Base-by-base conservation (phyloP, 306 rosid species). In the Glycyrrhiza uralensis region DNA sequence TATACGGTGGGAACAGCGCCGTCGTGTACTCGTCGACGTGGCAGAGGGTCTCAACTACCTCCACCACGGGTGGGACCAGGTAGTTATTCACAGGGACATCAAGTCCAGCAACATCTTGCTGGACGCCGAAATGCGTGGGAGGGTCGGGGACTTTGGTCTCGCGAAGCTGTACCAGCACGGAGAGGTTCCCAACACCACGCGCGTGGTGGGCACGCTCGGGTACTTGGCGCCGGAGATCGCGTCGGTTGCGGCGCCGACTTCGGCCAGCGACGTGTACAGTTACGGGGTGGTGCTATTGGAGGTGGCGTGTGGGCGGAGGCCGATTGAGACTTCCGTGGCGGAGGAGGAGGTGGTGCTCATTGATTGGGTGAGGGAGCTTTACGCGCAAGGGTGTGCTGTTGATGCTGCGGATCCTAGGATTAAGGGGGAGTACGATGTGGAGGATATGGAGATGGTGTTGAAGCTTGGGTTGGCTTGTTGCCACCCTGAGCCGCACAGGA, bases 141-240 rank as follows among this genome's bases (percentile, higher is more conserved):
- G 96, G 41, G 65, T 94, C 0, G 97, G 98, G 2, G 98, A 94
- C 18, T 94, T 94, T 14, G 98, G 98, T 19, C 69, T 94, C 28
- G 98, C 98, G 0, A 94, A 91, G 87, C 79, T 94, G 14, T 94
- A 94, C 80, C 78, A 84, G 20, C 98, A 91, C n/a, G 97, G 97
- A 10, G 96, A 91, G 45, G 80, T 85, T 24, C 91, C 97, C 0
- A 89, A 86, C 46, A 91, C 97, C 1, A 91, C 98, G 0, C 83
- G 97, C 1, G 91, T 94, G 15, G 98, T 94, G 0, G 98, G 98
- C 0, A 94, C 98, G 9, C 46, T 91, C 36, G 98, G 98, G 7
- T 94, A 91, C 61, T 74, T 94, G 78, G 97, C 97, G 1, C 97
- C 97, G 1, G 98, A 94, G 84, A 55, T 91, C 13, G 97, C 92